phyloP scores from a whole-genome alignment of 768 basidiomycete genomes.

The Amanita inopinata region DNA sequence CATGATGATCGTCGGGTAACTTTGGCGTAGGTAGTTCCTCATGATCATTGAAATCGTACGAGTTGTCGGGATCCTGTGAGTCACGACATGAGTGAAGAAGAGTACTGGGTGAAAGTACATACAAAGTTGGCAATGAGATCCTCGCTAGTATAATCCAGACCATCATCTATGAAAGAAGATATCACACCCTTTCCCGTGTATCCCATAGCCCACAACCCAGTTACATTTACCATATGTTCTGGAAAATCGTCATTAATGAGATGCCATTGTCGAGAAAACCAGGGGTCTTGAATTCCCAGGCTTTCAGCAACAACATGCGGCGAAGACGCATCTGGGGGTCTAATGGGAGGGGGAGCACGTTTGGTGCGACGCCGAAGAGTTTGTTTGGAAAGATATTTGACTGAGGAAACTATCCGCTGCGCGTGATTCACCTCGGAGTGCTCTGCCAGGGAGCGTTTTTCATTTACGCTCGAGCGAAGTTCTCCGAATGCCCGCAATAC shows the following conservation, averaged over 20 bases:
- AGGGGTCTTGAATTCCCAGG: conserved; percentile 71
- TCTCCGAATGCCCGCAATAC: conserved; percentile 41
- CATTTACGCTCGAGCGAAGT: conserved; percentile 28
- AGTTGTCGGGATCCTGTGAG: conserved; percentile 72
- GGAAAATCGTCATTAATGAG: conserved; percentile 79
- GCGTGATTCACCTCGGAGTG: conserved; percentile 35
- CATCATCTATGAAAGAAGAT: conserved; percentile 89
- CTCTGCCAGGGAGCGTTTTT: conserved; percentile 16
- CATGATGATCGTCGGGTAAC: conserved; percentile 89
- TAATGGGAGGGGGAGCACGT: conserved; percentile 59
- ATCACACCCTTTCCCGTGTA: conserved; percentile 82
- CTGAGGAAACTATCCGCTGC: conserved; percentile 39
- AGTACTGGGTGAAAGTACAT: conserved; percentile 19
- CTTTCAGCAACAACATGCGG: conserved; percentile 43
- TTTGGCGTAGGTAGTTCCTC: conserved; percentile 77
- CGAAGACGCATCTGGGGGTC: conserved; percentile 27
- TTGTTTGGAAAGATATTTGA: conserved; percentile 55
- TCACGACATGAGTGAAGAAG: conserved; percentile 18
- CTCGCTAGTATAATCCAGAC: conserved; percentile 79
- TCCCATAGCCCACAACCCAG: conserved; percentile 84
- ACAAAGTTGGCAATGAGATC: conserved; percentile 93
- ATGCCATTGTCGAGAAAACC: conserved; percentile 88
- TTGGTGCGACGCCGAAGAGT: conserved; percentile 58
- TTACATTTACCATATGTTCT: conserved; percentile 87
- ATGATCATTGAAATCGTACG: conserved; percentile 96